These are phyloP conservation scores for Phytophthora chlamydospora DNA, from an alignment of 352 stramenopile genomes.

Conservation along the genomic window DNA sequence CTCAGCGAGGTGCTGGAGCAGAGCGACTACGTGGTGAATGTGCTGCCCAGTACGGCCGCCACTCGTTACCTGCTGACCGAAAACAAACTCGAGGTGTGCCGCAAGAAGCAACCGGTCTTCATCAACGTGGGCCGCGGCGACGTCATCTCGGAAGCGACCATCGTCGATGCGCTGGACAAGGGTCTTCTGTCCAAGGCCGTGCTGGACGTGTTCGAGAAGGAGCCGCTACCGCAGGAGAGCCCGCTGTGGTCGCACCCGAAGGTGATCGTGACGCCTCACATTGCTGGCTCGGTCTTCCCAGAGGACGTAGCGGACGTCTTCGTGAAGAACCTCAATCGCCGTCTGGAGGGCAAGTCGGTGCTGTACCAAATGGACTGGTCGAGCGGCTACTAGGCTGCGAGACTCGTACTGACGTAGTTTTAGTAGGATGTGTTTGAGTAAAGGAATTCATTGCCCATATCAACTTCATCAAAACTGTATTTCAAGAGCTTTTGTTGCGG, in stretches of 20 bases:
- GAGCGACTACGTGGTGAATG: slow-evolving; percentile 84
- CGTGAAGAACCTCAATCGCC: slow-evolving; percentile 53
- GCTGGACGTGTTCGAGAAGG: slow-evolving; percentile 63
- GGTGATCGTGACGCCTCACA: slow-evolving; percentile 83
- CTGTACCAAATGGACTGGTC: slow-evolving; percentile 58
- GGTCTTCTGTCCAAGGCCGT: slow-evolving; percentile 62
- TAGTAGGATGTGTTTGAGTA: too few species aligned
- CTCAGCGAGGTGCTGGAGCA: slow-evolving; percentile 51
- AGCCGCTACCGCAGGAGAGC: slow-evolving; percentile 53
- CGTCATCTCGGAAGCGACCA: slow-evolving; percentile 62
- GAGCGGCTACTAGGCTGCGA: slow-evolving; percentile 44
- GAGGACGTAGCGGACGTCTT: slow-evolving; percentile 85
- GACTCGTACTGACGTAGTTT: too few species aligned
- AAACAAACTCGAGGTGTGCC: slow-evolving; percentile 47
- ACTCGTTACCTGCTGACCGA: slow-evolving; percentile 75
- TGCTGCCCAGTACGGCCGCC: slow-evolving; percentile 78
- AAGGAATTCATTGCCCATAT: too few species aligned
- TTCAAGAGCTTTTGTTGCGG: too few species aligned
- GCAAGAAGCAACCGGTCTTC: slow-evolving; percentile 69
- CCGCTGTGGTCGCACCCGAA: slow-evolving; percentile 67
- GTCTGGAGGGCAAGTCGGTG: slow-evolving; percentile 40
- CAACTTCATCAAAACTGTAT: too few species aligned
- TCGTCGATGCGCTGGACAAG: slow-evolving; percentile 73
- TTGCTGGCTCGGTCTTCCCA: slow-evolving; percentile 74
- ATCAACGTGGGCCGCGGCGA: slow-evolving; percentile 91